phyloP scores from a whole-genome alignment of 1,139 yeast genomes.

The Kluyveromyces sp. region DNA sequence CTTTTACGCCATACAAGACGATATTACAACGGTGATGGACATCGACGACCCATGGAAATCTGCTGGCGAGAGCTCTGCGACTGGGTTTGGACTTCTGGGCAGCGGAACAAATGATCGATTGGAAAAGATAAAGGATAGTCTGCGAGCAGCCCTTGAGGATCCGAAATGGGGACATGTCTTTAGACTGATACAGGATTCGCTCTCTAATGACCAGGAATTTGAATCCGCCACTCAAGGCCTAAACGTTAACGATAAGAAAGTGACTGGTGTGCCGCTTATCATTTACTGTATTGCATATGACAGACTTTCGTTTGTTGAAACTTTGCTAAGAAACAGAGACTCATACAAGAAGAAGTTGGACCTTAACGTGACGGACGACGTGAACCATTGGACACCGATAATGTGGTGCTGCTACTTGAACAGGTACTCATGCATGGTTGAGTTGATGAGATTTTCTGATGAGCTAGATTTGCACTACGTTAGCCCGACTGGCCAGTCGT shows the following conservation, averaged over 20 bases:
- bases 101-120: neutral
- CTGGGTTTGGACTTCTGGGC: neutral
- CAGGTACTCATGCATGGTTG: slow-evolving; percentile 32
- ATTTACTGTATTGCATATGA: slow-evolving; percentile 25
- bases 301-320: slow-evolving; percentile 33
- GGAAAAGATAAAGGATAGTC: slow-evolving; percentile 6
- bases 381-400: slow-evolving; percentile 40
- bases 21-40: slow-evolving; percentile 4
- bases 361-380: slow-evolving; percentile 34
- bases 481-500: slow-evolving; percentile 32
- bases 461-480: slow-evolving; percentile 33
- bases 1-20: neutral
- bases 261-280: slow-evolving; percentile 25
- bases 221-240: slow-evolving; percentile 12
- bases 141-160: neutral
- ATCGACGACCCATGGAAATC: slow-evolving; percentile 9
- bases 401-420: slow-evolving; percentile 44
- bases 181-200: slow-evolving; percentile 18
- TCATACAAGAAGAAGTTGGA: slow-evolving; percentile 26
- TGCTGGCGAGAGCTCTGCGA: neutral
- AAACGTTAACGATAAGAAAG: slow-evolving; percentile 18
- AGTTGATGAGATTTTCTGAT: slow-evolving; percentile 36
- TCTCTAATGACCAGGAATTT: slow-evolving; percentile 19
- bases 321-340: slow-evolving; percentile 23
- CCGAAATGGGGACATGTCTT: slow-evolving; percentile 22